Base-by-base conservation (phyloP, 352 stramenopile species). In the Globisporangium barbulae region DNA sequence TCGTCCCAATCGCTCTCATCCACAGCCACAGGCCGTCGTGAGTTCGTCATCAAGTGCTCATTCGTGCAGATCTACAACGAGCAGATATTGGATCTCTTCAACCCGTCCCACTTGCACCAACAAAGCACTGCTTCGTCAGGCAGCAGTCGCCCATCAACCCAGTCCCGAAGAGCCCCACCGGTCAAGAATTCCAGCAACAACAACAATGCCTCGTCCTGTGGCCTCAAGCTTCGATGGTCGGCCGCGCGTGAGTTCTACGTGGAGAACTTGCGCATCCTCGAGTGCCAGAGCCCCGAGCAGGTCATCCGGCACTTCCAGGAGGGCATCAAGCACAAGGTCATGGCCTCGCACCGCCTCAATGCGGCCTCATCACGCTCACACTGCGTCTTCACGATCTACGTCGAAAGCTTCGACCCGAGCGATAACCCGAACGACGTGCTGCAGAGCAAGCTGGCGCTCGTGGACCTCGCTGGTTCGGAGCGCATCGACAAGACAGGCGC, bases 11-110 rank as follows among this genome's bases (percentile, higher is more conserved):
- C 65, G 7, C 41, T 65, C 60, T 15, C 35, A 0, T 15, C 30
- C 8, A 63, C 35, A 2, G 35, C 48, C 22, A 53, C 65, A 1
- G 52, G 63, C 9, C 65, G 44, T 21, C 73, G 75, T 0, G 75
- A 86, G 47, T 86, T 75, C 55, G 71, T 61, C 3, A 50, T 86
- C 57, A 71, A 76, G 39, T 96, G 85, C 62, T 94, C 82, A 5
- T 96, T 96, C 58, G 83, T 93, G 19, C 90, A 97, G 71, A 91
- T 97, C 61, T 97, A 96, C 79, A 98, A 98, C 61, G 92, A 98
- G 53, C 79, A 96, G 57, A 77, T 97, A 13, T 55, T 86, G 31
- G 75, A 88, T 55, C 49, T 85, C 5, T 68, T 82, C 48, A 85
- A 85, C 48, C 72, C 74, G n/a, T 73, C 49, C 25, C 67, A 80